Evolutionary conservation across 148 eudicot genomes (phyloP).

Genomic region (Chenopodium quinoa): DNA sequence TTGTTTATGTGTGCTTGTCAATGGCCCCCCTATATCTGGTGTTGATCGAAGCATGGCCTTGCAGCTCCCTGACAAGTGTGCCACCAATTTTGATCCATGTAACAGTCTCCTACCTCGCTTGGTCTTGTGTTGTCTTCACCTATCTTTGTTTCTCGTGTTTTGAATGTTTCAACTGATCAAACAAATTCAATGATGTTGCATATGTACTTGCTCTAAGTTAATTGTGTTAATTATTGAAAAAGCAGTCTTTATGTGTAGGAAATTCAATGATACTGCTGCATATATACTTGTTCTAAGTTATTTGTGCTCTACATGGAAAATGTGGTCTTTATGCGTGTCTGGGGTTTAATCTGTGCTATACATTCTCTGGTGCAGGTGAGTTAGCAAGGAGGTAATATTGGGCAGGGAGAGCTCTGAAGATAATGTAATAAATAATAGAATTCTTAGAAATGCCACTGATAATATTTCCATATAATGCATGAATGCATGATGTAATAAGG

Average conservation of each 20-base stretch:
- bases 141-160: not conserved
- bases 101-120: slow-evolving; percentile 7
- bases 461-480: not conserved
- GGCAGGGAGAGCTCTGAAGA: not conserved
- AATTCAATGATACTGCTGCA: not conserved
- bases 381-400: slow-evolving; percentile 20
- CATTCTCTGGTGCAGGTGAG: slow-evolving; percentile 23
- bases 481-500: slow-evolving; percentile 4
- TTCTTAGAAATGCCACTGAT: slow-evolving; percentile 1
- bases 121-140: not conserved
- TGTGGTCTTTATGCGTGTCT: not conserved
- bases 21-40: slow-evolving; percentile 85
- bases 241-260: not conserved
- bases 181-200: not conserved
- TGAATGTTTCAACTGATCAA: not conserved
- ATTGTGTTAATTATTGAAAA: not conserved
- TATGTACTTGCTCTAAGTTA: not conserved
- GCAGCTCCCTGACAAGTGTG: slow-evolving; percentile 86
- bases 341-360: not conserved
- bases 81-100: slow-evolving; percentile 76
- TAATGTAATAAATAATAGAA: not conserved
- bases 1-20: slow-evolving; percentile 77
- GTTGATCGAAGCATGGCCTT: slow-evolving; percentile 89
- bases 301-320: not conserved
- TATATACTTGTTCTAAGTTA: not conserved